Percentiles rank a stretch among this genome's conserved stretches.
phyloP scores from a whole-genome alignment of 1,284 basidiomycete genomes.

The Takashimella koratensis region DNA sequence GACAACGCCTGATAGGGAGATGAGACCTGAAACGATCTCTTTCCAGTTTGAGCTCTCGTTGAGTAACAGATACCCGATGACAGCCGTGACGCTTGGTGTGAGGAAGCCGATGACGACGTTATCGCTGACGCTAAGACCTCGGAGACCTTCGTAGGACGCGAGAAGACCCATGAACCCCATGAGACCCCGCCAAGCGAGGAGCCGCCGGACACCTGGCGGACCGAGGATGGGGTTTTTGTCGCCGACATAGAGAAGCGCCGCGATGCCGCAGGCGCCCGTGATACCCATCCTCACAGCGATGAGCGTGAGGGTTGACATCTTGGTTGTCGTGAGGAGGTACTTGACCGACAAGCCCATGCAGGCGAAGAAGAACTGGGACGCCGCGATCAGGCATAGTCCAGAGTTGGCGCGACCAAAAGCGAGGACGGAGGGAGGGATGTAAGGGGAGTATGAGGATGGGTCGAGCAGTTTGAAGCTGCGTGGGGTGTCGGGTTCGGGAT shows the following conservation, averaged over 20 bases:
- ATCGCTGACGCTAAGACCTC: slow-evolving; percentile 68
- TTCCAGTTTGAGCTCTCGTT: slow-evolving; percentile 60
- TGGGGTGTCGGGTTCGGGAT: background rate
- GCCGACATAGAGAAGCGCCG: slow-evolving; percentile 52
- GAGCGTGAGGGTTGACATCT: slow-evolving; percentile 35
- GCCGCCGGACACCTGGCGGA: slow-evolving; percentile 61
- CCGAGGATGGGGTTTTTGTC: slow-evolving; percentile 65
- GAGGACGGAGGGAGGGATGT: slow-evolving; percentile 12
- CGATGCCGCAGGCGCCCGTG: slow-evolving; percentile 52
- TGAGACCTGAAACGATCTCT: slow-evolving; percentile 63
- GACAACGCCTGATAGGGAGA: slow-evolving; percentile 60
- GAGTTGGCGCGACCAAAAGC: slow-evolving; percentile 51
- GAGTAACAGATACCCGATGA: slow-evolving; percentile 66
- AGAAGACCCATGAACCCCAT: slow-evolving; percentile 53
- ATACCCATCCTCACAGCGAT: slow-evolving; percentile 47
- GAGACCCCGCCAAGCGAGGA: slow-evolving; percentile 61
- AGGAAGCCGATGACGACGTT: slow-evolving; percentile 73
- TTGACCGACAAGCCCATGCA: slow-evolving; percentile 55
- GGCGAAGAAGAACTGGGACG: slow-evolving; percentile 61
- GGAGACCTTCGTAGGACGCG: slow-evolving; percentile 58
- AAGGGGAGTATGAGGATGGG: background rate
- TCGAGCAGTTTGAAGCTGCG: slow-evolving; percentile 2
- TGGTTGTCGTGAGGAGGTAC: slow-evolving; percentile 36
- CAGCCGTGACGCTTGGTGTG: slow-evolving; percentile 62
- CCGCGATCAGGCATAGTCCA: slow-evolving; percentile 61